Evolutionary conservation across 768 basidiomycete genomes (phyloP).

Genomic region (Mycena filopes): DNA sequence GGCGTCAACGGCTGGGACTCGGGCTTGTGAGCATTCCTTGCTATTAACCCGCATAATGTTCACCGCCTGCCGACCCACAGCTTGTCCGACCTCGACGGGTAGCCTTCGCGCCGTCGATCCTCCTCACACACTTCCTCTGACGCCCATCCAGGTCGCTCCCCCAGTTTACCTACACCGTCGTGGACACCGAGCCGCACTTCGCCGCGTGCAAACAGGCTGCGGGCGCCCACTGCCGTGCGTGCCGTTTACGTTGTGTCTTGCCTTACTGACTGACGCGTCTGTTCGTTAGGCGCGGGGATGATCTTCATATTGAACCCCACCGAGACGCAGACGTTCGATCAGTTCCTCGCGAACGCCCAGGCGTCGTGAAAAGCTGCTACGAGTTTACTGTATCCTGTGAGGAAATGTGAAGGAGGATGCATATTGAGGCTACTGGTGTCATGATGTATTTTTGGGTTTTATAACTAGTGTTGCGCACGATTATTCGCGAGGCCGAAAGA

Average conservation of each 20-base stretch:
- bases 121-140: no score
- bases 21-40: conserved; percentile 26
- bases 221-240: conserved; percentile 32
- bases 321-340: conserved; percentile 18
- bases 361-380: background rate
- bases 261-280: background rate
- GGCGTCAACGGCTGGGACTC: conserved; percentile 34
- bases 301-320: conserved; percentile 27
- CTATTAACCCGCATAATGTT: no score
- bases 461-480: no score
- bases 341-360: conserved; percentile 20
- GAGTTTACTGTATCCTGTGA: no score
- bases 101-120: no score
- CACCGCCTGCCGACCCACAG: no score
- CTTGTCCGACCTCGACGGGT: conserved; percentile 31
- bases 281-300: conserved; percentile 22
- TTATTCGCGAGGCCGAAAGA: no score
- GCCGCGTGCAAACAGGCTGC: conserved; percentile 35
- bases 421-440: no score
- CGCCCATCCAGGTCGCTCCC: no score
- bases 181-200: conserved; percentile 29
- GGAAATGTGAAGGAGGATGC: no score
- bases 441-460: no score
- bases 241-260: background rate
- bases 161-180: conserved; percentile 22